phyloP scores from a whole-genome alignment of 83 land plant species.

The Thuja plicata region DNA sequence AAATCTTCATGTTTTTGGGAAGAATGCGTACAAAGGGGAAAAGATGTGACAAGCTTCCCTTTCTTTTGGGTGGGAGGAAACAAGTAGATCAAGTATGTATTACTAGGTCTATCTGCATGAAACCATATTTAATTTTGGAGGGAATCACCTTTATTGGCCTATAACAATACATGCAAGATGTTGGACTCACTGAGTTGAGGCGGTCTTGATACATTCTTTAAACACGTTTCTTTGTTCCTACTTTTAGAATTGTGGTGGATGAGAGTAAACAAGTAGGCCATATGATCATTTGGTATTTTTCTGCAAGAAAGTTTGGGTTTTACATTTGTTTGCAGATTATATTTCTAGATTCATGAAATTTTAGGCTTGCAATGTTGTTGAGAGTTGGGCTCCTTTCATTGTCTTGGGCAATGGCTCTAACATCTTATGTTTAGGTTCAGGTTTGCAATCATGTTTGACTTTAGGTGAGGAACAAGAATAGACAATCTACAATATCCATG shows the following conservation, averaged over 20 bases:
- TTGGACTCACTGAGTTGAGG: not conserved
- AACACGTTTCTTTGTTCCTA: not conserved
- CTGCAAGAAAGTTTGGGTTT: not conserved
- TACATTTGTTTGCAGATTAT: not conserved
- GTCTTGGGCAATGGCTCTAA: not conserved
- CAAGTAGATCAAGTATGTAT: too few relatives aligned
- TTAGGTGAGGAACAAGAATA: not conserved
- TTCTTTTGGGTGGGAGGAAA: too few relatives aligned
- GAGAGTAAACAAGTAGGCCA: not conserved
- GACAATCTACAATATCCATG: not conserved
- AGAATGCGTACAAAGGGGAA: too few relatives aligned
- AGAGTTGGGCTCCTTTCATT: not conserved
- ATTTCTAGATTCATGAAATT: not conserved
- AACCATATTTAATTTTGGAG: too few relatives aligned
- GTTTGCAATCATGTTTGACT: not conserved
- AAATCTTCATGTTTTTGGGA: too few relatives aligned
- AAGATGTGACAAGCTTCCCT: too few relatives aligned
- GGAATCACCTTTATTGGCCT: not conserved
- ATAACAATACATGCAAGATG: not conserved
- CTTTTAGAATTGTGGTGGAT: not conserved
- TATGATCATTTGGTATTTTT: not conserved
- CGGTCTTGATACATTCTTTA: not conserved
- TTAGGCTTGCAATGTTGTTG: not conserved
- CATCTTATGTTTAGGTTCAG: not conserved
- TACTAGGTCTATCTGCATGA: too few relatives aligned